Evolutionary conservation across 1,139 yeast species (phyloP).

Genomic region (Petasospora fabianii): DNA sequence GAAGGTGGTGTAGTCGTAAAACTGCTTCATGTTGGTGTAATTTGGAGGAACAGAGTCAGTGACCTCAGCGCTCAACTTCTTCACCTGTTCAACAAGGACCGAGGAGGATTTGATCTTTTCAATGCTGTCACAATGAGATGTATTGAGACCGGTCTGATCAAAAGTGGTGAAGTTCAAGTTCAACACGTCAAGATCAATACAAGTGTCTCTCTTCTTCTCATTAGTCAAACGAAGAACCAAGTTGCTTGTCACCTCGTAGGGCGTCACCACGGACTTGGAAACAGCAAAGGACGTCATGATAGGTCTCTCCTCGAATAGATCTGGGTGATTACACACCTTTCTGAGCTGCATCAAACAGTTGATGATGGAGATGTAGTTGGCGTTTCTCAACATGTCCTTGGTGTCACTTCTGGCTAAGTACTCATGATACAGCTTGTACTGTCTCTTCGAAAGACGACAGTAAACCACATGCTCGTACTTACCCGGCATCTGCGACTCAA

Average conservation of each 20-base stretch:
- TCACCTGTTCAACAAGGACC: slow-evolving; percentile 42
- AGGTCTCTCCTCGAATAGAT: slow-evolving; percentile 92
- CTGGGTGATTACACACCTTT: slow-evolving; percentile 97
- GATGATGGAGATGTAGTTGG: slow-evolving; percentile 90
- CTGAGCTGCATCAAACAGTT: slow-evolving; percentile 97
- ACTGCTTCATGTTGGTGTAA: slow-evolving; percentile 51
- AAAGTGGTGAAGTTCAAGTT: slow-evolving; percentile 55
- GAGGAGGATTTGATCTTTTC: slow-evolving; percentile 26
- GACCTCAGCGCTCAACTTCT: slow-evolving; percentile 33
- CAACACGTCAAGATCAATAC: slow-evolving; percentile 51
- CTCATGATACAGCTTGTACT: slow-evolving; percentile 88
- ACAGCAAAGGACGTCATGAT: slow-evolving; percentile 86
- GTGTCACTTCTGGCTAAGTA: slow-evolving; percentile 97
- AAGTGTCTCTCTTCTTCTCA: slow-evolving; percentile 27
- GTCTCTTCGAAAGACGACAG: slow-evolving; percentile 90
- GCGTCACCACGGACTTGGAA: slow-evolving; percentile 56
- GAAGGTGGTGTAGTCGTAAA: slow-evolving; percentile 54
- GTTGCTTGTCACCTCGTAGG: slow-evolving; percentile 43
- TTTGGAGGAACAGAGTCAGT: slow-evolving; percentile 35
- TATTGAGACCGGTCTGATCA: slow-evolving; percentile 39
- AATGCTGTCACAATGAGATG: slow-evolving; percentile 47
- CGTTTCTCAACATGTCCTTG: slow-evolving; percentile 87
- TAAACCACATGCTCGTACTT: slow-evolving; percentile 93
- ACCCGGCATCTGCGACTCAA: slow-evolving; percentile 98
- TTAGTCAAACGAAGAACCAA: slow-evolving; percentile 41